Percentiles rank a stretch among this genome's conserved stretches.
phyloP scores from a whole-genome alignment of 2,329 filamentous ascomycete species.

The Fusarium sp. region DNA sequence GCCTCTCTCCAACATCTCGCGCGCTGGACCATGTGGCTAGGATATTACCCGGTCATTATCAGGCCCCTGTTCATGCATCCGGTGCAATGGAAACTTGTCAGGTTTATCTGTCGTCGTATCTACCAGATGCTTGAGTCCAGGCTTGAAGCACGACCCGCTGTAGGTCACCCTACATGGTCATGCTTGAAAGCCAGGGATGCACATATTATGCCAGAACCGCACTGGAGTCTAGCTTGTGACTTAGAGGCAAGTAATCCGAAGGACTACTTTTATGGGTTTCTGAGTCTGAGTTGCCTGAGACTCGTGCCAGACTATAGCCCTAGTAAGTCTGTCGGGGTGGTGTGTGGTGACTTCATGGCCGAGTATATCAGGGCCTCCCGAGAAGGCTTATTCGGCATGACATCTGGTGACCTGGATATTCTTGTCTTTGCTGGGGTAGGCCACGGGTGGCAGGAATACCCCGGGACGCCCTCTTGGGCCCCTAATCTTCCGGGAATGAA shows the following conservation, averaged over 20 bases:
- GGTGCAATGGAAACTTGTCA: not conserved
- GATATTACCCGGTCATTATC: too few relatives aligned
- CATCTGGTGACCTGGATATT: not conserved
- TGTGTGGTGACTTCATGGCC: conserved; percentile 2
- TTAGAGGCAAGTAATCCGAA: not conserved
- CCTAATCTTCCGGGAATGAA: conserved; percentile 13
- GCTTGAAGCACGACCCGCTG: not conserved
- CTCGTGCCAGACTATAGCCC: not conserved
- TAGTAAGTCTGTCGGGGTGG: not conserved
- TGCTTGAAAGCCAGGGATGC: not conserved
- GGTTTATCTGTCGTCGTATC: not conserved
- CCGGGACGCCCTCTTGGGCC: conserved; percentile 13
- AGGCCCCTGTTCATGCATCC: not conserved
- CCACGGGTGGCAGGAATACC: conserved; percentile 3
- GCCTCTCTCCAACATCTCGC: not conserved
- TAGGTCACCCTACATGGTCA: not conserved
- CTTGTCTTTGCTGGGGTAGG: conserved; percentile 11
- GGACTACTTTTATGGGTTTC: conserved; percentile 17
- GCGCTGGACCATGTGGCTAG: not conserved
- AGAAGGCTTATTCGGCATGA: not conserved
- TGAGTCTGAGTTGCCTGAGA: not conserved
- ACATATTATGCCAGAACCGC: not conserved
- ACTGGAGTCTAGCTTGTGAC: not conserved
- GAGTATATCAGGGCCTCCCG: not conserved
- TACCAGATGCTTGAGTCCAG: not conserved